Evolutionary conservation across 208 protist genomes (phyloP).

Genomic region (Acanthamoeba healyi): DNA sequence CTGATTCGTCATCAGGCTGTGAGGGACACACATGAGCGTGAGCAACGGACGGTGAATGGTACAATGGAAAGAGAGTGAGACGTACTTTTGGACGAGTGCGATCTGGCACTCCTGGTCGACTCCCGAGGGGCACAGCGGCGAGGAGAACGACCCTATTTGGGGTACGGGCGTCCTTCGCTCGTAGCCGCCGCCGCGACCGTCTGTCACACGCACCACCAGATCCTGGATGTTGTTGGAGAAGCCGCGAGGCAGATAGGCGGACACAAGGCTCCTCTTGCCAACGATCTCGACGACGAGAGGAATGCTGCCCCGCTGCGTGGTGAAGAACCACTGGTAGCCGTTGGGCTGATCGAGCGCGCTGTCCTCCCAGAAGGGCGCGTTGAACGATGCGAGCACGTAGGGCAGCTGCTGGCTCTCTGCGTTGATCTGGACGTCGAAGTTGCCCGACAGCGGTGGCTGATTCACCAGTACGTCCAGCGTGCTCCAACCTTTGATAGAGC

Average conservation of each 20-base stretch:
- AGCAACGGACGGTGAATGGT: too few relatives aligned
- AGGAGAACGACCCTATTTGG: background rate
- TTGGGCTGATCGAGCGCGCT: background rate
- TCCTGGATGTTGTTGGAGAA: conserved; percentile 50
- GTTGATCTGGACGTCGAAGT: conserved; percentile 3
- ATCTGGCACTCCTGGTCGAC: conserved; percentile 61
- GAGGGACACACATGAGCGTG: too few relatives aligned
- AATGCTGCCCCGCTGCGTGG: conserved; percentile 48
- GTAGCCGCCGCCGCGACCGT: conserved; percentile 32
- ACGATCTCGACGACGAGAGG: background rate
- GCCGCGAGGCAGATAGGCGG: background rate
- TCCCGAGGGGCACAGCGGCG: background rate
- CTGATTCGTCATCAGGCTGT: conserved; percentile 22
- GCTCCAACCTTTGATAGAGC: conserved; percentile 13
- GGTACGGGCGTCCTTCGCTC: conserved; percentile 12
- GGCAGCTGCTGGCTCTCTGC: background rate
- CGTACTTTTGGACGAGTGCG: background rate
- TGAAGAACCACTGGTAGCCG: conserved; percentile 52
- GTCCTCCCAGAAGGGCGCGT: conserved; percentile 66
- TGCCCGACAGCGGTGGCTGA: conserved; percentile 66
- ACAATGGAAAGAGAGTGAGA: background rate
- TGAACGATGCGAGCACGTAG: background rate
- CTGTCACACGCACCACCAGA: background rate
- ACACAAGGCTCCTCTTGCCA: background rate
- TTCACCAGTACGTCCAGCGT: conserved; percentile 71